Evolutionary conservation across 2,329 filamentous ascomycete genomes (phyloP).

Genomic region (Westerdykella sp.): DNA sequence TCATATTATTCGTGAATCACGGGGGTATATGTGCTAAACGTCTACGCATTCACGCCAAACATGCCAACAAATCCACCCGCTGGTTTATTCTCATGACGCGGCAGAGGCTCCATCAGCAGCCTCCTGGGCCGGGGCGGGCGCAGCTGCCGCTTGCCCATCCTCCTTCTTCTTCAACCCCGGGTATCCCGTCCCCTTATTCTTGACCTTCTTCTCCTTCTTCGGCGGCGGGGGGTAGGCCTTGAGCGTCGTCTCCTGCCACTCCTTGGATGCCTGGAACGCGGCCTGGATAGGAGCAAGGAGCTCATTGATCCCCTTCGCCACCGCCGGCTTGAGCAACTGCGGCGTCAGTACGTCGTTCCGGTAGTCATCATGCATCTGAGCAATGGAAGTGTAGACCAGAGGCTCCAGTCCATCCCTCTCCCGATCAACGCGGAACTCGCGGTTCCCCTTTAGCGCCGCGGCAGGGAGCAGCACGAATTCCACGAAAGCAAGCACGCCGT

Average conservation of each 20-base stretch:
- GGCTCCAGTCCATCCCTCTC: slow-evolving; percentile 64
- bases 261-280: slow-evolving; percentile 61
- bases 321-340: slow-evolving; percentile 79
- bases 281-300: slow-evolving; percentile 73
- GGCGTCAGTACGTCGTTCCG: slow-evolving; percentile 74
- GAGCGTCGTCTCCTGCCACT: slow-evolving; percentile 72
- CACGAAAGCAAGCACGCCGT: slow-evolving; percentile 79
- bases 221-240: slow-evolving; percentile 74
- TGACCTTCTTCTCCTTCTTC: slow-evolving; percentile 65
- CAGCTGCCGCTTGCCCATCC: background rate
- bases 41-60: too few relatives aligned
- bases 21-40: background rate
- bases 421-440: slow-evolving; percentile 56
- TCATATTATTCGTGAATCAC: background rate
- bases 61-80: too few relatives aligned
- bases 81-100: too few relatives aligned
- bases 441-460: slow-evolving; percentile 53
- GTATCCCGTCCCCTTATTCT: slow-evolving; percentile 59
- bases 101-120: background rate
- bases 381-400: slow-evolving; percentile 70
- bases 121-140: background rate
- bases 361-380: slow-evolving; percentile 75
- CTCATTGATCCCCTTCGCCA: slow-evolving; percentile 64
- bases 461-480: slow-evolving; percentile 82
- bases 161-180: background rate